Percentiles rank a stretch among this genome's conserved stretches.
Evolutionary conservation across 2,329 filamentous ascomycete genomes (phyloP).

Genomic region (Aspergillus ustus): DNA sequence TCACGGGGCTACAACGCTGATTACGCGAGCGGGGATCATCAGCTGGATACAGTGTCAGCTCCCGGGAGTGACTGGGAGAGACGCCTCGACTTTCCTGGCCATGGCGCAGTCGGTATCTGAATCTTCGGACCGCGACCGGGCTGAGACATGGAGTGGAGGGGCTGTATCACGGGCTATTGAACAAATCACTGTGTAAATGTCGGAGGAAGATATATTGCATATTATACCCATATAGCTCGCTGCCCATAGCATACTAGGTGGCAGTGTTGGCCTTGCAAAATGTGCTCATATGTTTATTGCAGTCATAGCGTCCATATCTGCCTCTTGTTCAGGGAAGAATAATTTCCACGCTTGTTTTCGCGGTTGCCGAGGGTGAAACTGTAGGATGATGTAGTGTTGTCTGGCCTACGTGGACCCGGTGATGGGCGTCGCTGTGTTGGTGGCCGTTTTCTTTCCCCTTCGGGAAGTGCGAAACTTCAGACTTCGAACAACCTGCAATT

Average conservation of each 20-base stretch:
- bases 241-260: background rate
- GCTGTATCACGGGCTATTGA: slow-evolving; percentile 41
- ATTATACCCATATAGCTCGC: slow-evolving; percentile 4
- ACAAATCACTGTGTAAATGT: slow-evolving; percentile 23
- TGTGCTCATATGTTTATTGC: background rate
- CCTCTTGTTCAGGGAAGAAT: background rate
- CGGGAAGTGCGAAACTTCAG: slow-evolving; percentile 13
- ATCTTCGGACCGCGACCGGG: slow-evolving; percentile 69
- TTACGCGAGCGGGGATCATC: slow-evolving; percentile 75
- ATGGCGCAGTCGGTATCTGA: slow-evolving; percentile 66
- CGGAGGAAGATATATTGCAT: background rate
- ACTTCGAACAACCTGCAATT: slow-evolving; percentile 6
- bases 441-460: slow-evolving; percentile 13
- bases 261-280: background rate
- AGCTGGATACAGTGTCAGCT: slow-evolving; percentile 73
- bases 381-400: background rate
- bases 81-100: slow-evolving; percentile 51
- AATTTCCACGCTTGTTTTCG: background rate
- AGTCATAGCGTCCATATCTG: background rate
- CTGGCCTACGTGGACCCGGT: slow-evolving; percentile 10
- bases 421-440: background rate
- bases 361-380: background rate
- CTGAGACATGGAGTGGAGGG: slow-evolving; percentile 68
- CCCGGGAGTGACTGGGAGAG: slow-evolving; percentile 53
- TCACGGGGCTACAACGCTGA: slow-evolving; percentile 76